phyloP scores from a whole-genome alignment of 108 stramenopile genomes.

The Aurantiochytrium sp. region DNA sequence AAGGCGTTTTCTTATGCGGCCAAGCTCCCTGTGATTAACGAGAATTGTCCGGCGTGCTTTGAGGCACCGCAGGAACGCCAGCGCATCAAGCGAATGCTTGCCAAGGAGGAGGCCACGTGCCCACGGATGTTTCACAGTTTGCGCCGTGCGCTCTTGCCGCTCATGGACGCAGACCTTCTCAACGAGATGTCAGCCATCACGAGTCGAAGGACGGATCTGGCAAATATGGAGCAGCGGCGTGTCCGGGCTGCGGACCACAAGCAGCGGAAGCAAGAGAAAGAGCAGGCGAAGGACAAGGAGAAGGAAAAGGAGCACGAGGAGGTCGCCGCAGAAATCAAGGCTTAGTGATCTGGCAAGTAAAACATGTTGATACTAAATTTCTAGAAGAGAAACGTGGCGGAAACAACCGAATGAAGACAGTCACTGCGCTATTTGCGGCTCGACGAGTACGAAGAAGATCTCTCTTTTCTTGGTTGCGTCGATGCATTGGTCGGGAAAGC shows the following conservation, averaged over 20 bases:
- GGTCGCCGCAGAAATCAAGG: too few relatives aligned
- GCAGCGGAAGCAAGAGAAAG: not conserved
- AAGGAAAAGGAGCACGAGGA: not conserved
- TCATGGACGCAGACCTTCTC: constrained; percentile 30
- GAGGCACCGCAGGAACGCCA: constrained; percentile 97
- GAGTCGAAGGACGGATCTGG: not conserved
- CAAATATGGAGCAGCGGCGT: not conserved
- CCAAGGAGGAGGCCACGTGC: constrained; percentile 71
- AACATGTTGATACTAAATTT: too few relatives aligned
- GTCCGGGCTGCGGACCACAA: not conserved
- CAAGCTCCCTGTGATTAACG: constrained; percentile 89
- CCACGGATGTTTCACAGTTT: constrained; percentile 41
- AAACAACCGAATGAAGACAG: too few relatives aligned
- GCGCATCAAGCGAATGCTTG: constrained; percentile 82
- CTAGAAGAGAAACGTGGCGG: too few relatives aligned
- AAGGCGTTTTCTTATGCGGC: constrained; percentile 77
- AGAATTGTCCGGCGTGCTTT: constrained; percentile 99
- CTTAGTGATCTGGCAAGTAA: too few relatives aligned
- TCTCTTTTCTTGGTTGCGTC: too few relatives aligned
- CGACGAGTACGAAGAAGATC: too few relatives aligned
- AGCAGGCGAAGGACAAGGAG: not conserved
- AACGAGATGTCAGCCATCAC: not conserved
- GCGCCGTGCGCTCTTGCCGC: constrained; percentile 34
- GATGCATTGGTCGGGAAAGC: too few relatives aligned
- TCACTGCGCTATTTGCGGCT: too few relatives aligned